Percentiles rank a stretch among this genome's conserved stretches.
These are phyloP conservation scores for Aspergillus saccharolyticus DNA, from an alignment of 495 filamentous ascomycete species.

Conservation along the genomic window DNA sequence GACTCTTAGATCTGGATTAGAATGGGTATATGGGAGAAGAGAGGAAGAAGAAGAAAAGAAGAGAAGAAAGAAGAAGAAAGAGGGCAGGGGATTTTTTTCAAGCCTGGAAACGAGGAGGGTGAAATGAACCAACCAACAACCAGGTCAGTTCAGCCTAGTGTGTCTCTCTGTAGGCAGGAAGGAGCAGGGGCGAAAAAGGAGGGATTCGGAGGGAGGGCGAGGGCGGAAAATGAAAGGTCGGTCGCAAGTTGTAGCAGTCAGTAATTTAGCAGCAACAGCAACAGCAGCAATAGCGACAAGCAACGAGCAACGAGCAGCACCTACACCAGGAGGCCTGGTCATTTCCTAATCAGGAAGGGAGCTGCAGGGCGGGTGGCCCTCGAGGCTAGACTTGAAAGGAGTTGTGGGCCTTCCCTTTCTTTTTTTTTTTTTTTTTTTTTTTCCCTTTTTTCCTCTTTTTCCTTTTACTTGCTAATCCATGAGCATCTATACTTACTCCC, in stretches of 20 bases:
- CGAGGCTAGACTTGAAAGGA: constrained; percentile 19
- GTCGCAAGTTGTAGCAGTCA: constrained; percentile 15
- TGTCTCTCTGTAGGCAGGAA: constrained; percentile 3
- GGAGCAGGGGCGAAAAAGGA: constrained; percentile 1
- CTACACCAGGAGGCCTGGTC: constrained; percentile 22
- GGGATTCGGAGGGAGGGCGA: constrained; percentile 9
- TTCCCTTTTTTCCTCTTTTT: neutral
- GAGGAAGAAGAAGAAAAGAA: constrained; percentile 19
- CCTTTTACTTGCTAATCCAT: neutral
- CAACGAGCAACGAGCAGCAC: too few species aligned
- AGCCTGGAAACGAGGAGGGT: constrained; percentile 12
- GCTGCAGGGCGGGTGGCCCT: constrained; percentile 36
- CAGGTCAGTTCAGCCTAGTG: too few species aligned
- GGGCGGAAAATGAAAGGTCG: constrained; percentile 21
- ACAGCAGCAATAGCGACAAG: too few species aligned
- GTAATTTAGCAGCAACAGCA: too few species aligned
- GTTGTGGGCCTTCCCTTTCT: constrained; percentile 5
- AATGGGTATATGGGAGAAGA: constrained; percentile 26
- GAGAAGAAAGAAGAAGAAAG: constrained; percentile 18
- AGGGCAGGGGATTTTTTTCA: too few species aligned
- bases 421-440: constrained; percentile 5
- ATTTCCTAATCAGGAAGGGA: constrained; percentile 33
- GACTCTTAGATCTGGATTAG: constrained; percentile 11
- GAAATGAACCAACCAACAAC: too few species aligned
- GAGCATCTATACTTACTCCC: too few species aligned